Percentiles rank a stretch among this genome's conserved stretches.
Conservation (phyloP, 768 basidiomycete genomes). For the Gymnopilus dilepis region DNA sequence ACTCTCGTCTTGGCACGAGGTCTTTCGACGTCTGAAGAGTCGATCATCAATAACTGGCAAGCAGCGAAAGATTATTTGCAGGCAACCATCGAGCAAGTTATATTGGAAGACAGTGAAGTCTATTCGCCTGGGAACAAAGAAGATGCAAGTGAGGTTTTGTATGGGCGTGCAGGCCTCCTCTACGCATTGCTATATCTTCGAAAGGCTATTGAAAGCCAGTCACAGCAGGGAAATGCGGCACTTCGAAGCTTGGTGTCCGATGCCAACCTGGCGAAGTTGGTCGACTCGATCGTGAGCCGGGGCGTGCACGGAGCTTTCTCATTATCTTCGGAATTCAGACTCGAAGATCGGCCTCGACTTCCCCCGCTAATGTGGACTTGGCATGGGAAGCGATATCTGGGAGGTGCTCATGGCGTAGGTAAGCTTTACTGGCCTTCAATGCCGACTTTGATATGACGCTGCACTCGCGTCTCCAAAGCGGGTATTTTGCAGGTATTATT, state of each 20-base stretch:
- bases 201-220: conserved; percentile 17
- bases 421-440: conserved; percentile 21
- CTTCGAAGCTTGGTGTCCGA: conserved; percentile 39
- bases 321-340: conserved; percentile 36
- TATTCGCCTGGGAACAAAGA: conserved; percentile 33
- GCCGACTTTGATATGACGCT: neutral
- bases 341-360: conserved; percentile 19
- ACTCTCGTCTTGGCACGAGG: conserved; percentile 39
- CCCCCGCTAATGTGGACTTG: conserved; percentile 66
- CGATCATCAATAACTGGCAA: conserved; percentile 26
- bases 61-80: conserved; percentile 31
- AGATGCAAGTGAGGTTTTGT: conserved; percentile 61
- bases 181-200: conserved; percentile 57
- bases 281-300: conserved; percentile 51
- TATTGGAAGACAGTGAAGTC: conserved; percentile 28
- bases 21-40: conserved; percentile 25
- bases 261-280: conserved; percentile 38
- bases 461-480: conserved; percentile 34
- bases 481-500: conserved; percentile 60
- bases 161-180: conserved; percentile 62
- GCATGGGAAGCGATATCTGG: conserved; percentile 61
- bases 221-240: conserved; percentile 20
- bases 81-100: conserved; percentile 26
- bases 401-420: conserved; percentile 67
- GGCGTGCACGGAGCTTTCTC: conserved; percentile 44